Percentiles rank a stretch among this genome's conserved stretches.
phyloP scores from a whole-genome alignment of 306 rosid genomes.

The Prunus mongolica region DNA sequence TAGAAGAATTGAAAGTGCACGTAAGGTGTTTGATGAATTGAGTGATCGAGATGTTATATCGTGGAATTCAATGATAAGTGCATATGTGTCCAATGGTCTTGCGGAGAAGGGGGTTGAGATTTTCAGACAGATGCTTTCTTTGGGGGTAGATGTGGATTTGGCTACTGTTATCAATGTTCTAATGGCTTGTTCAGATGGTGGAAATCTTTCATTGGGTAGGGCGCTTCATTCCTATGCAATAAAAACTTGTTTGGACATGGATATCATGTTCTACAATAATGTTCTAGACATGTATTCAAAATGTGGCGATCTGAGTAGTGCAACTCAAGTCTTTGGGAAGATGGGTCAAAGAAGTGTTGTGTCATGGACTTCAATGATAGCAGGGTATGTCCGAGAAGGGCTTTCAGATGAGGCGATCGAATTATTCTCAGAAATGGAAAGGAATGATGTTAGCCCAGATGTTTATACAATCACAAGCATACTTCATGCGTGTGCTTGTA shows the following conservation, averaged over 20 bases:
- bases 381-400: constrained; percentile 65
- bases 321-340: constrained; percentile 48
- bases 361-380: constrained; percentile 77
- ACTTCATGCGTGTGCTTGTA: constrained; percentile 58
- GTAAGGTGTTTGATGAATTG: constrained; percentile 68
- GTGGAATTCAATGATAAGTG: constrained; percentile 85
- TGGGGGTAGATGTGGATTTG: constrained; percentile 48
- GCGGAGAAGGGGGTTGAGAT: constrained; percentile 38
- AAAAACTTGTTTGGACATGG: constrained; percentile 39
- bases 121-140: constrained; percentile 45
- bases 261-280: constrained; percentile 49
- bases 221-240: constrained; percentile 50
- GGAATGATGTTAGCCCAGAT: constrained; percentile 46
- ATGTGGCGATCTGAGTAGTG: constrained; percentile 47
- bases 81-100: constrained; percentile 47
- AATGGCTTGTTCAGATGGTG: constrained; percentile 62
- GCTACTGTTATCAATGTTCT: constrained; percentile 56
- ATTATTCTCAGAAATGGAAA: constrained; percentile 56
- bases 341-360: constrained; percentile 60
- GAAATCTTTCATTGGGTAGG: constrained; percentile 47
- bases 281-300: constrained; percentile 79
- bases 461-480: constrained; percentile 46
- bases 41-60: constrained; percentile 59
- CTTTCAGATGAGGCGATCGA: constrained; percentile 41
- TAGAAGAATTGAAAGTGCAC: constrained; percentile 55